Evolutionary conservation across 2,329 filamentous ascomycete species (phyloP), one percentile per base, ranked within the genome.

Genomic region (Moelleriella libera): DNA sequence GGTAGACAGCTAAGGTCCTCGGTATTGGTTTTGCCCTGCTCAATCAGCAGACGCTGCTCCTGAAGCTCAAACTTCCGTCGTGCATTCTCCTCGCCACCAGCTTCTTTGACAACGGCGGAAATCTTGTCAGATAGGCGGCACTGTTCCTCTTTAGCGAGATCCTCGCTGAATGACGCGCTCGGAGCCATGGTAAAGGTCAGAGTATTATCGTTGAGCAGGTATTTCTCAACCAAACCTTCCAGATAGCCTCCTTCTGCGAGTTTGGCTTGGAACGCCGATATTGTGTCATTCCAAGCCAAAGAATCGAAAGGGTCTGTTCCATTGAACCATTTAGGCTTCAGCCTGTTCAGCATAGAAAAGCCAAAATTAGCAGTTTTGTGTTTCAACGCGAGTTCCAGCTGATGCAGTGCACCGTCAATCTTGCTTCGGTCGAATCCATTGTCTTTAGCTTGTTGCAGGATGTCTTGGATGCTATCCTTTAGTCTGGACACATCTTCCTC

Each of bases 291-390:
- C 88, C 89, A 97, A 2, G 88, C 84, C 37, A 98, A 70, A 10
- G 87, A 82, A 54, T 94, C 82, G 64, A 97, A 94, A 0, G 92
- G 90, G 61, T 97, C 87, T 4, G 88, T 81, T 5, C 90, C 92
- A 49, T 92, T 94, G 66, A 98, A 97, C 92, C 92, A 98, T 50
- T 85, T 83, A 2, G 88, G 84, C 60, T 94, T 86, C 6, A 96
- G 74, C 41, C 90, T 80, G 56, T 95, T 87, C 64, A 98, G 79
- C 47, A 97, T 77, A 14, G 83, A 82, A 74, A 96, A 87, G 11
- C 92, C 92, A 60, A 98, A 98, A 58, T 85, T 88, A 47, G 92
- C 87, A 1, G 88, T 96, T 71, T 97, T 97, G 68, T 98, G 88
- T 67, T 96, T 96, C 45, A 97, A 68, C 0, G 82, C 76, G n/a